phyloP scores from a whole-genome alignment of 2,329 filamentous ascomycete species.

The Trichophyton verrucosum region DNA sequence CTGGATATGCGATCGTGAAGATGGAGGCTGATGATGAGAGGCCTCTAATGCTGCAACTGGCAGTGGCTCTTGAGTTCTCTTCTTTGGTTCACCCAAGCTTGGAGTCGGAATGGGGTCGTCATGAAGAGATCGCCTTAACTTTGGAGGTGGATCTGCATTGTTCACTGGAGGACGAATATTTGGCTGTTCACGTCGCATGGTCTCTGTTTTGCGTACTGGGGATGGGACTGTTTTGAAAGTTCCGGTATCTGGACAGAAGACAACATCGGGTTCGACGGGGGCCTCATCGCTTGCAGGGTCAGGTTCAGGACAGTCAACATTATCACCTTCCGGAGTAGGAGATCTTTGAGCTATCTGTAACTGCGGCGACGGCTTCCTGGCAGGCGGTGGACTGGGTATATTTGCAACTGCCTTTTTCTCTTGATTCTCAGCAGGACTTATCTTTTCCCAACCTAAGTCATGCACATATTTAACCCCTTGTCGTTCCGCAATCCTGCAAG shows the following conservation, averaged over 20 bases:
- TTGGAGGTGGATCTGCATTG: not conserved
- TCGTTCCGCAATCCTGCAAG: constrained; percentile 35
- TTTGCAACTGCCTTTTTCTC: not conserved
- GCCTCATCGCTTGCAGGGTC: not conserved
- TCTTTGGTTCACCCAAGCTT: not conserved
- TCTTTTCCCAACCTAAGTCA: constrained; percentile 23
- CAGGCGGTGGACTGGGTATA: not conserved
- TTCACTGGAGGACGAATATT: not conserved
- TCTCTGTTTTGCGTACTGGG: constrained; percentile 13
- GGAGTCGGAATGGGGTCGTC: not conserved
- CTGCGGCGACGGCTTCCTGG: not conserved
- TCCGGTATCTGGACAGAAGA: constrained; percentile 33
- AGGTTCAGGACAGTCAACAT: not conserved
- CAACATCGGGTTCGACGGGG: constrained; percentile 27
- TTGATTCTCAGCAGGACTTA: constrained; percentile 8
- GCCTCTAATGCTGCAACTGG: not conserved
- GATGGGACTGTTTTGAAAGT: constrained; percentile 32
- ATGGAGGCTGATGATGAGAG: not conserved
- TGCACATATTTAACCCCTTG: constrained; percentile 30
- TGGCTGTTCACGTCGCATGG: not conserved
- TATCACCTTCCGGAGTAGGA: not conserved
- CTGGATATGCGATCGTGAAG: not conserved
- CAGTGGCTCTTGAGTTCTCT: not conserved
- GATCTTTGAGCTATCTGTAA: not conserved
- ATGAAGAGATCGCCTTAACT: not conserved